Conservation (phyloP, 1,284 basidiomycete species). For the Boletellus sp. region DNA sequence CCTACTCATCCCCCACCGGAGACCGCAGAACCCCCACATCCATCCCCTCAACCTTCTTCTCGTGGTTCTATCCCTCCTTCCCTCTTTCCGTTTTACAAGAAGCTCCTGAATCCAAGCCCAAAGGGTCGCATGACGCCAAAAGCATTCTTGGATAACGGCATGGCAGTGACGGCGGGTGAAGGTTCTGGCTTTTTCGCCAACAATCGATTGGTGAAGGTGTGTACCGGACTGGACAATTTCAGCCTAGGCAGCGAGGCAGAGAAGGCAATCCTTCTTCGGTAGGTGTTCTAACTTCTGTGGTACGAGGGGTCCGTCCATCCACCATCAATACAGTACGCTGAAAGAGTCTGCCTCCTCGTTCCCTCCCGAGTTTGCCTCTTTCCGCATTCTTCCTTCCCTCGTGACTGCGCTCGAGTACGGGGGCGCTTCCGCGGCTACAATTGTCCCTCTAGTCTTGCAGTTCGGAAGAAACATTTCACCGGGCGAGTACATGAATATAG, state of each 20-base stretch:
- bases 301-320: neutral
- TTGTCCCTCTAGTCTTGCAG: constrained; percentile 80
- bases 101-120: constrained; percentile 84
- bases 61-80: constrained; percentile 76
- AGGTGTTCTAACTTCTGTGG: constrained; percentile 11
- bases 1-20: constrained; percentile 68
- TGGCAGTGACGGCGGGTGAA: constrained; percentile 57
- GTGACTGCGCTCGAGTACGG: constrained; percentile 83
- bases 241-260: constrained; percentile 81
- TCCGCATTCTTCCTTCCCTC: constrained; percentile 85
- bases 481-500: constrained; percentile 67
- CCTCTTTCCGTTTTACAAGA: constrained; percentile 83
- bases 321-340: constrained; percentile 50
- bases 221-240: constrained; percentile 85
- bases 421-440: constrained; percentile 74
- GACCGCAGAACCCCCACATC: constrained; percentile 66
- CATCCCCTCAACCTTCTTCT: constrained; percentile 68
- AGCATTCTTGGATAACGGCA: constrained; percentile 77
- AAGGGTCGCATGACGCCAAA: constrained; percentile 76
- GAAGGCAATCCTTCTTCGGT: constrained; percentile 73
- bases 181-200: constrained; percentile 77
- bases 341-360: constrained; percentile 80
- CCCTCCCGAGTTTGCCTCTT: constrained; percentile 83
- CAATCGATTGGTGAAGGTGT: constrained; percentile 86
- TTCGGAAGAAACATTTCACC: constrained; percentile 73